Evolutionary conservation across 2,329 filamentous ascomycete genomes (phyloP).

Genomic region (Venturia pyrina): DNA sequence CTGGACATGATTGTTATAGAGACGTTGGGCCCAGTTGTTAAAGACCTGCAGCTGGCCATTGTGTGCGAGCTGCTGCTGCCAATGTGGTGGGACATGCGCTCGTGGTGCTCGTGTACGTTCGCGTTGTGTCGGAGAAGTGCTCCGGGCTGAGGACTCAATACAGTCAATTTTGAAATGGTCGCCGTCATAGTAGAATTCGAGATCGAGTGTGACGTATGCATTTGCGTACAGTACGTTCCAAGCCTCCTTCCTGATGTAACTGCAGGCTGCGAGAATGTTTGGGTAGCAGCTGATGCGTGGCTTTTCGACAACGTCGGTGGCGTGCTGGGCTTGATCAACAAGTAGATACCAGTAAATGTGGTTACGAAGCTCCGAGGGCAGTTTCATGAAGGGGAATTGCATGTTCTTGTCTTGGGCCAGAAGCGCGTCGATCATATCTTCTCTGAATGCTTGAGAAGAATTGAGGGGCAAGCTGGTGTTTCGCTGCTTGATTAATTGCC

Average conservation of each 20-base stretch:
- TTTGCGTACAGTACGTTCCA: background rate
- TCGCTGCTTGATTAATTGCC: background rate
- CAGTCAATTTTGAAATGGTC: background rate
- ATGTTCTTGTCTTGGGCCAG: background rate
- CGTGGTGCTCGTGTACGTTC: background rate
- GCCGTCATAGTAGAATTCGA: background rate
- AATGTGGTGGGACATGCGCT: background rate
- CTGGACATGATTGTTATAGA: background rate
- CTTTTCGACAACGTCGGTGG: background rate
- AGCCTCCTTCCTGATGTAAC: background rate
- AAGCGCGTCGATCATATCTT: background rate
- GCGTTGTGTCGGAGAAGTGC: background rate
- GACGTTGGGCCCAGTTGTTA: background rate
- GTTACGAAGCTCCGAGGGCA: conserved; percentile 2
- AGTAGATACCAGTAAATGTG: conserved; percentile 2
- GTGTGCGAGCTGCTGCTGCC: background rate
- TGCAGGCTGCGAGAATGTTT: background rate
- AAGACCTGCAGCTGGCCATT: background rate
- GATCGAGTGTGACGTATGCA: background rate
- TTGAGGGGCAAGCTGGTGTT: background rate
- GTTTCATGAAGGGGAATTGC: background rate
- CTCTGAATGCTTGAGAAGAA: background rate
- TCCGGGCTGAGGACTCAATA: background rate
- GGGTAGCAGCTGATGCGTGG: background rate
- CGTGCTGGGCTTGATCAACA: background rate